phyloP scores from a whole-genome alignment of 805 yeast genomes.

The Saccharomycopsis sp. region DNA sequence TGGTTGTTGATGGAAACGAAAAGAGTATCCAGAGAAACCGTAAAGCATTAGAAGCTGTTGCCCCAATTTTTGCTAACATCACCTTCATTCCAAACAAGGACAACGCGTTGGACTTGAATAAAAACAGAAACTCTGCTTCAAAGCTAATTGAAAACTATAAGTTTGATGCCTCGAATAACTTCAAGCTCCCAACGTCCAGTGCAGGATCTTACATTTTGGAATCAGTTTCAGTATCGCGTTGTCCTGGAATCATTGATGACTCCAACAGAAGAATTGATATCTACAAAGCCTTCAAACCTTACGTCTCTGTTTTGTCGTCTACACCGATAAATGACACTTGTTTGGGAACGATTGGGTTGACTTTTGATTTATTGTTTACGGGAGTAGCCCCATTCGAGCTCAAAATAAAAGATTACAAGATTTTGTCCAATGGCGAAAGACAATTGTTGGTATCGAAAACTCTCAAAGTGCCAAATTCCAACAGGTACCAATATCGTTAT shows the following conservation, averaged over 20 bases:
- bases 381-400: constrained; percentile 82
- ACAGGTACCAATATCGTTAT: constrained; percentile 52
- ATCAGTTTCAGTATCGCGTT: constrained; percentile 47
- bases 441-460: constrained; percentile 31
- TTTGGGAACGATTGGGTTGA: constrained; percentile 84
- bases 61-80: constrained; percentile 31
- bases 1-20: constrained; percentile 13
- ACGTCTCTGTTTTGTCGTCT: constrained; percentile 32
- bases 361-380: constrained; percentile 53
- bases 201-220: constrained; percentile 63
- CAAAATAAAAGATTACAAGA: constrained; percentile 49
- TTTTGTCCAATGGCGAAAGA: constrained; percentile 32
- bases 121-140: constrained; percentile 11
- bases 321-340: constrained; percentile 69
- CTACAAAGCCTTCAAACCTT: constrained; percentile 29
- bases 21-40: constrained; percentile 1
- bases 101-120: constrained; percentile 1
- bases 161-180: constrained; percentile 25
- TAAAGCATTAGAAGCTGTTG: constrained; percentile 11
- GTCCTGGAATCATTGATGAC: constrained; percentile 60
- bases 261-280: constrained; percentile 46
- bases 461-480: constrained; percentile 30
- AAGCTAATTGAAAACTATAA: constrained; percentile 21
- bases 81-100: constrained; percentile 26
- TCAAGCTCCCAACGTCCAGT: constrained; percentile 33